Percentiles rank a stretch among this genome's conserved stretches.
Conservation (phyloP, 2,329 filamentous ascomycete genomes). For the Corniculantispora saksenae region DNA sequence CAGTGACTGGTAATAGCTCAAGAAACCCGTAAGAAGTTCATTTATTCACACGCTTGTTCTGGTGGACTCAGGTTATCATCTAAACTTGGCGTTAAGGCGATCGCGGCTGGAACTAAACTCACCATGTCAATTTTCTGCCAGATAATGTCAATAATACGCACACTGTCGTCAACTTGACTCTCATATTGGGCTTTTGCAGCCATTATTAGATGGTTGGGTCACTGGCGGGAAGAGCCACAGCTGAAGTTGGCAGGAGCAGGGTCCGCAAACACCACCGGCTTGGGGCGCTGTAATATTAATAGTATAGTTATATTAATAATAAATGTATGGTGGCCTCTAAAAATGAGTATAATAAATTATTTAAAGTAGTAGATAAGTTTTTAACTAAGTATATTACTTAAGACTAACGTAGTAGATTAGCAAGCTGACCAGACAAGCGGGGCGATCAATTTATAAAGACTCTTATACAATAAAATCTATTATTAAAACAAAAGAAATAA, state of each 20-base stretch:
- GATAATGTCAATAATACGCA: background rate
- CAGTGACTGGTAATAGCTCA: no score
- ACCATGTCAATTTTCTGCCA: background rate
- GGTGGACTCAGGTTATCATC: background rate
- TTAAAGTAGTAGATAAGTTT: no score
- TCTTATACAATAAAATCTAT: no score
- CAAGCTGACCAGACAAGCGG: no score
- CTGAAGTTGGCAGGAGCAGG: conserved; percentile 10
- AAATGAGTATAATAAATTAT: no score
- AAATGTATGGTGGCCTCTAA: no score
- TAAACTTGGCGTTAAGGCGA: background rate
- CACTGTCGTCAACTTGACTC: conserved; percentile 3
- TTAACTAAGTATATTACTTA: no score
- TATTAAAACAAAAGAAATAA: no score
- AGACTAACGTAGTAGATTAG: no score
- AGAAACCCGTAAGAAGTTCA: conserved; percentile 3
- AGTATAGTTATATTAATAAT: background rate
- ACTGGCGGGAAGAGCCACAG: background rate
- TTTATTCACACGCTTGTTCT: background rate
- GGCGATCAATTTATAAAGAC: no score
- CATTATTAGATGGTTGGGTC: background rate
- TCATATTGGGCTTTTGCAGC: background rate
- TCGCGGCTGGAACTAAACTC: background rate
- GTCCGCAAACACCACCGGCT: no score
- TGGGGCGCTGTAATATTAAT: no score